These are phyloP conservation scores for Acanthamoeba lenticulata DNA, from an alignment of 208 protist genomes.

Conservation along the genomic window DNA sequence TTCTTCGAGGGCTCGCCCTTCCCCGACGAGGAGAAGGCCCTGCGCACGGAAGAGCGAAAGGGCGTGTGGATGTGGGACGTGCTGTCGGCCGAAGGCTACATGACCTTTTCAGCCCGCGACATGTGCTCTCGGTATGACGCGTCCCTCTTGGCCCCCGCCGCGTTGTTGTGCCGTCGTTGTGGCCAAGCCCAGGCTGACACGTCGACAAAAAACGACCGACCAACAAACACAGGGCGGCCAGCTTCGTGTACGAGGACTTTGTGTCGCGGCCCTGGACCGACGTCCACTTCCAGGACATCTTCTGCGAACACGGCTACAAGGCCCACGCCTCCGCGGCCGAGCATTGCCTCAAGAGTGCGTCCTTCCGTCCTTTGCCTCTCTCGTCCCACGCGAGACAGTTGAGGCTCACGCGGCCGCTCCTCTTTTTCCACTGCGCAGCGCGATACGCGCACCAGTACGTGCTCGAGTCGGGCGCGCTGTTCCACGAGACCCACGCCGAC, in stretches of 20 bases:
- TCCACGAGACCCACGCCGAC: neutral
- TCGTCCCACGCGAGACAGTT: too few species aligned
- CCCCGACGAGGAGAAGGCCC: neutral
- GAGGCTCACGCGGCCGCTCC: neutral
- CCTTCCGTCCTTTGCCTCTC: too few species aligned
- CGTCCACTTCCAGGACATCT: conserved; percentile 34
- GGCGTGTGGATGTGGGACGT: conserved; percentile 48
- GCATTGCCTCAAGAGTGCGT: neutral
- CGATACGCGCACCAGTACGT: neutral
- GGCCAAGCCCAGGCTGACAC: neutral
- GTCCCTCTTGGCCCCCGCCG: neutral
- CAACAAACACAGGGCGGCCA: neutral
- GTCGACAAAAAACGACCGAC: too few species aligned
- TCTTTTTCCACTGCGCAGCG: neutral
- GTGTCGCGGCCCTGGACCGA: conserved; percentile 24
- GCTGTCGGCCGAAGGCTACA: neutral
- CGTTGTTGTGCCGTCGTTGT: neutral
- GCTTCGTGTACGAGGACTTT: conserved; percentile 10
- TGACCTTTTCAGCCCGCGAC: neutral
- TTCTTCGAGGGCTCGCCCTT: neutral
- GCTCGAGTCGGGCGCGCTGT: neutral
- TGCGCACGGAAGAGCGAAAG: neutral
- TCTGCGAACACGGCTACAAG: neutral
- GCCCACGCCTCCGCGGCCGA: neutral
- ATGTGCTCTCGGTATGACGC: neutral